Evolutionary conservation across 495 filamentous ascomycete species (phyloP).

Genomic region (Rusavskia elegans): DNA sequence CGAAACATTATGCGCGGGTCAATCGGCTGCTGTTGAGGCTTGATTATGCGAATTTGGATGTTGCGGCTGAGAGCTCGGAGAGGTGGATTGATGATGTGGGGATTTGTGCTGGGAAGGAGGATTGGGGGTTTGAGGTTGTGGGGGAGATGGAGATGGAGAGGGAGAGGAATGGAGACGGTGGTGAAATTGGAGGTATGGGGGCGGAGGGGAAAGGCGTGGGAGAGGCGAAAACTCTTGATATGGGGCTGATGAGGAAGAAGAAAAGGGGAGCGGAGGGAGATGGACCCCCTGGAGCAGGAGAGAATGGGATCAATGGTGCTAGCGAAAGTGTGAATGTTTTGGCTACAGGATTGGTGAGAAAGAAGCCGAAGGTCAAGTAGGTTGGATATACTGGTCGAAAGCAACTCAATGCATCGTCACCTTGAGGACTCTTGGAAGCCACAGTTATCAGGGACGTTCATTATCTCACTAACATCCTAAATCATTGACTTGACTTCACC

Average conservation of each 20-base stretch:
- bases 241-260: slow-evolving; percentile 36
- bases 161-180: neutral
- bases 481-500: no score
- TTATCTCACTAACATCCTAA: no score
- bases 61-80: slow-evolving; percentile 51
- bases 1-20: slow-evolving; percentile 55
- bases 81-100: slow-evolving; percentile 55
- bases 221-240: slow-evolving; percentile 19
- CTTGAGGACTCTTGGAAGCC: no score
- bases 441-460: no score
- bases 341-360: slow-evolving; percentile 41
- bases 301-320: no score
- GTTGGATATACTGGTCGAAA: slow-evolving; percentile 5
- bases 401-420: no score
- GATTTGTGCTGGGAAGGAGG: slow-evolving; percentile 32
- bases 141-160: slow-evolving; percentile 23
- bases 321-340: slow-evolving; percentile 39
- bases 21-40: slow-evolving; percentile 66
- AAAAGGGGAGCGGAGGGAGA: slow-evolving; percentile 17
- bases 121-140: slow-evolving; percentile 37
- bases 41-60: slow-evolving; percentile 59
- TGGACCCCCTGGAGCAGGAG: slow-evolving; percentile 17
- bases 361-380: slow-evolving; percentile 39
- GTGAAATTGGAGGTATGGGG: neutral
- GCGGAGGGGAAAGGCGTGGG: slow-evolving; percentile 16